Evolutionary conservation across 306 rosid species (phyloP), one percentile per base, ranked within the genome.

Genomic region (Sechiopsis laciniata): DNA sequence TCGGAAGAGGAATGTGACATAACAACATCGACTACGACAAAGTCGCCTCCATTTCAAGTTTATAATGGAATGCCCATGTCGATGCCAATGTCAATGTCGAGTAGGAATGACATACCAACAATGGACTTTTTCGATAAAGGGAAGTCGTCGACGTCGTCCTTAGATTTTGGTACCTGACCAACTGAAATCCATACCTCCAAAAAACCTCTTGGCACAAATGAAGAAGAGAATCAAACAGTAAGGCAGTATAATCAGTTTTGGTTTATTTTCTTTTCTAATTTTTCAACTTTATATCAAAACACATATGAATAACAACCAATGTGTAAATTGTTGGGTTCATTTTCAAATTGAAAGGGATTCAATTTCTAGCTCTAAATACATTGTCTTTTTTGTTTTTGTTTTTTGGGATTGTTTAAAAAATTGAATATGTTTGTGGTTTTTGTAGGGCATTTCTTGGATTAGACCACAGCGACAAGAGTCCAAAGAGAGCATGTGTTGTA

Each of bases 41-140:
- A 24, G 65, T 32, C 71, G 1, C 17, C 69, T 7, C 53, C 19
- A 42, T 78, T 79, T 7, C 74, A 80, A 74, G 77, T 82, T 66
- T 84, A 74, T 68, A 57, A 77, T 14, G 88, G 85, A 57, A 82
- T 77, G n/a, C 82, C 85, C 16, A 53, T 83, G 75, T 54, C 72
- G 16, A 64, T 35, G 52, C 1, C n/a, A 14, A 52, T 11, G 64
- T 7, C 24, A 17, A 52, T 11, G 64, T 7, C 24, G 13, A 55
- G 6, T 7, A 35, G 10, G 10, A 4, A 35, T 69, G 24, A 79
- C 55, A 22, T 78, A 5, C 72, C 82, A 12, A 84, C 83, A 26
- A 78, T 71, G 17, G 82, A 82, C 74, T 77, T 63, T 13, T 76
- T 84, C 73, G 78, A 72, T 57, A 55, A 81, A 40, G 85, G 85